phyloP scores from a whole-genome alignment of 352 stramenopile genomes.

The Globisporangium ultimum region DNA sequence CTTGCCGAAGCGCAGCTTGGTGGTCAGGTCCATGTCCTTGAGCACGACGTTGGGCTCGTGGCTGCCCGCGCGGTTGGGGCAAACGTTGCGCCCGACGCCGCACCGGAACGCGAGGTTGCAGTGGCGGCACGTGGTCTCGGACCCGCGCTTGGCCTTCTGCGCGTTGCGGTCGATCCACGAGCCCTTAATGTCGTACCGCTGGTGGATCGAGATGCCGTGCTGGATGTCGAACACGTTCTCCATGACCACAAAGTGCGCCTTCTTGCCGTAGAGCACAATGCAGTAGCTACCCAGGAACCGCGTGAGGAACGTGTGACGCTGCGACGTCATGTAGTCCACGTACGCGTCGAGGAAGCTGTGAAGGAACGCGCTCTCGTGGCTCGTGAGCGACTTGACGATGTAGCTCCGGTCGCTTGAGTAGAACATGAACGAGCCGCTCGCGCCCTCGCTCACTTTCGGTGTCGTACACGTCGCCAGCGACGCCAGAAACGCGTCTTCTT shows the following conservation, averaged over 20 bases:
- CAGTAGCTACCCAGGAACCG: conserved; percentile 83
- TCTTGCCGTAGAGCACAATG: conserved; percentile 70
- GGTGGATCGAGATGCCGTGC: conserved; percentile 69
- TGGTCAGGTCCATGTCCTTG: conserved; percentile 81
- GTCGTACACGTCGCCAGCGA: conserved; percentile 66
- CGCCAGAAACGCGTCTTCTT: conserved; percentile 44
- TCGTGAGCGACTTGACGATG: conserved; percentile 77
- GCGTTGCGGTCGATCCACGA: conserved; percentile 81
- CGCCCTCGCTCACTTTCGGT: conserved; percentile 75
- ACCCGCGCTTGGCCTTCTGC: conserved; percentile 47
- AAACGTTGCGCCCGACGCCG: conserved; percentile 45
- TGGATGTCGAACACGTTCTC: conserved; percentile 87
- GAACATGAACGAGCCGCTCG: conserved; percentile 82
- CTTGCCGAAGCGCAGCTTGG: conserved; percentile 63
- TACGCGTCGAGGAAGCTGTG: conserved; percentile 68
- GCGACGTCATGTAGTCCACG: conserved; percentile 46
- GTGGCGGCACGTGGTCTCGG: conserved; percentile 63
- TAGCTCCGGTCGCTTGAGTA: conserved; percentile 67
- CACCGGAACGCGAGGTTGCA: conserved; percentile 70
- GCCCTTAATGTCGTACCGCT: conserved; percentile 88
- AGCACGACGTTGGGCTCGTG: conserved; percentile 76
- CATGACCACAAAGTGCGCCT: conserved; percentile 86
- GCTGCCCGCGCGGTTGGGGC: conserved; percentile 51
- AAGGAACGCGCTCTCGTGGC: conserved; percentile 58
- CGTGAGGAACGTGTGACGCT: conserved; percentile 67